Evolutionary conservation across 805 yeast genomes (phyloP), one percentile per base, ranked within the genome.

Genomic region (Starmerella stellata): DNA sequence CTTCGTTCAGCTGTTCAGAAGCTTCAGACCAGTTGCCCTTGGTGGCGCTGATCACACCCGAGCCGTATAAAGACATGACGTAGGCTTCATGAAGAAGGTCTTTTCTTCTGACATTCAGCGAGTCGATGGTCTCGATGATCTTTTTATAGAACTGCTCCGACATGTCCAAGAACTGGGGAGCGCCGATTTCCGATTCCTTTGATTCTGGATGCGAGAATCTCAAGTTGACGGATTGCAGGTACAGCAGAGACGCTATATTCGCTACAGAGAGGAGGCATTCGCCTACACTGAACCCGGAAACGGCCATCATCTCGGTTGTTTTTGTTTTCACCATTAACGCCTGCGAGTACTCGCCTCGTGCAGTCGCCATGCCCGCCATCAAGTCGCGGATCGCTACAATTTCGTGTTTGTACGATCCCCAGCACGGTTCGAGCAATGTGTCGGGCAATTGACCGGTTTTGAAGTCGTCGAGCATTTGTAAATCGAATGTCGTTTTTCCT

Each of bases 61-160:
- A 62, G 0, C 94, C 92, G 52, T 78, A 85, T 0, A 82, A 72
- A 0, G 93, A 73, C 53, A 85, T 63, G 0, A 92, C 90, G 31
- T 78, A 72, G 1, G 78, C 72, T 45, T 78, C 81, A 24, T 70
- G 66, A 11, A 77, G 58, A 30, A 47, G 37, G 14, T 40, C 43
- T 3, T 44, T 35, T 14, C 54, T 44, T 15, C 51, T 40, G 28
- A 38, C 42, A 35, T 44, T 38, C 17, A 48, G 38, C 4, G 37
- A 21, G 16, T 42, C 35, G 14, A 48, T 38, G 24, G 46, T 45
- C 38, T 30, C 41, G 31, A 43, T 39, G 35, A 38, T 50, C 44
- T 37, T 50, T 34, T 27, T 41, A 43, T 20, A 47, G 25, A 40
- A 43, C 33, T 36, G 40, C 27, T 37, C 40, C 23, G 45, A 42